Evolutionary conservation across 768 basidiomycete species (phyloP), one percentile per base, ranked within the genome.

Genomic region (Mycena amicta): DNA sequence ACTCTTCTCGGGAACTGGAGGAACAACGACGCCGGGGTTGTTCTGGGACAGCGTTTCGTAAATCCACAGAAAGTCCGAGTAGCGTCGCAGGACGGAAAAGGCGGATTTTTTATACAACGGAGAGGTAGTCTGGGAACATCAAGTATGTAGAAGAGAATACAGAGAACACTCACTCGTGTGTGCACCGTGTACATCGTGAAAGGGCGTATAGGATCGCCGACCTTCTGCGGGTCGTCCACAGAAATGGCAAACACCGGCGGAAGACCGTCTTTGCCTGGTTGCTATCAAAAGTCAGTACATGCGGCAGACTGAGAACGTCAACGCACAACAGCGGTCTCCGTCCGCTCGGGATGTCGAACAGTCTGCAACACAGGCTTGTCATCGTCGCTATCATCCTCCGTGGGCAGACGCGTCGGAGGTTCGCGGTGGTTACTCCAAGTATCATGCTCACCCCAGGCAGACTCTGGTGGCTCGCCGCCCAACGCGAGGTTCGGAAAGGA

Each of bases 141-240:
- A 45, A 52, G 50, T 52, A 56, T 40, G 50, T 56, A 53, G 18
- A 33, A 5, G 39, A 22, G 30, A 39, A 18, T n/a, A 8, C 28
- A 43, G 46, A 16, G 46, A 28, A 8, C 33, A 68, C 85, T 52
- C 70, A 92, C 93, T 63, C 85, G 79, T 15, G 95, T 97, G 59
- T 93, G 89, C 1, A 99, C 93, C 2, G 97, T 99, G 71, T 98
- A 99, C 77, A 98, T 94, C 12, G 92, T 97, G 69, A 93, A 97
- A 16, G 88, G 85, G 56, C 92, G 88, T 49, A 98, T 92, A 1
- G 95, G 92, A 67, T 95, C 93, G n/a, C 97, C 97, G 43, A 98
- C 91, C 66, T 91, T 93, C 64, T 98, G 95, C 4, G 97, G 97
- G 72, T 99, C 97, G 53, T 93, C 92, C n/a, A 99, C 94, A 0